phyloP scores from a whole-genome alignment of 345 rosid species.

The Eutrema japonicum region DNA sequence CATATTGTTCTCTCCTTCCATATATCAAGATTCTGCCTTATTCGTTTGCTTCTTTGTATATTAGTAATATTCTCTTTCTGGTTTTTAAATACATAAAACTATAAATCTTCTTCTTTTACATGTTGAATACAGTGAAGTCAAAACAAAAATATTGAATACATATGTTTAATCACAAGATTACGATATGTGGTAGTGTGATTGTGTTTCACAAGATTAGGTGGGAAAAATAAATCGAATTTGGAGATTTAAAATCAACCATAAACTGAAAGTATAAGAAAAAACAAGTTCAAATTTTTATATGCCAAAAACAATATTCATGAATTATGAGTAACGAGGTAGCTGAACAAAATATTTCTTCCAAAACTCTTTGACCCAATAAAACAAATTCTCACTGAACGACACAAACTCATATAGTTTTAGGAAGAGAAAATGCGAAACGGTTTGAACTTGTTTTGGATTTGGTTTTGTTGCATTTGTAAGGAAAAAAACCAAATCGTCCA shows the following conservation, averaged over 20 bases:
- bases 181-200: not conserved
- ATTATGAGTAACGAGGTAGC: not conserved
- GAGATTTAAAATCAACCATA: not conserved
- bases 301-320: not conserved
- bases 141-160: not conserved
- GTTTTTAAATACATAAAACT: not conserved
- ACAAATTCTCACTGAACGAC: not conserved
- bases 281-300: too few relatives aligned
- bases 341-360: not conserved
- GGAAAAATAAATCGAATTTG: not conserved
- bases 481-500: too few relatives aligned
- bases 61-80: not conserved
- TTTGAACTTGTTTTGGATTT: too few relatives aligned
- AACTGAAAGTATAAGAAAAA: not conserved
- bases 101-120: not conserved
- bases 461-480: too few relatives aligned
- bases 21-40: not conserved
- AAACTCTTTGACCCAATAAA: not conserved
- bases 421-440: too few relatives aligned
- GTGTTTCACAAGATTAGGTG: not conserved
- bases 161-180: conserved; percentile 6
- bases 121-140: not conserved
- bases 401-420: not conserved
- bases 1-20: too few relatives aligned
- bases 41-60: not conserved